Base-by-base conservation (phyloP, 164 flowering plant species). In the Magnolia officinalis region DNA sequence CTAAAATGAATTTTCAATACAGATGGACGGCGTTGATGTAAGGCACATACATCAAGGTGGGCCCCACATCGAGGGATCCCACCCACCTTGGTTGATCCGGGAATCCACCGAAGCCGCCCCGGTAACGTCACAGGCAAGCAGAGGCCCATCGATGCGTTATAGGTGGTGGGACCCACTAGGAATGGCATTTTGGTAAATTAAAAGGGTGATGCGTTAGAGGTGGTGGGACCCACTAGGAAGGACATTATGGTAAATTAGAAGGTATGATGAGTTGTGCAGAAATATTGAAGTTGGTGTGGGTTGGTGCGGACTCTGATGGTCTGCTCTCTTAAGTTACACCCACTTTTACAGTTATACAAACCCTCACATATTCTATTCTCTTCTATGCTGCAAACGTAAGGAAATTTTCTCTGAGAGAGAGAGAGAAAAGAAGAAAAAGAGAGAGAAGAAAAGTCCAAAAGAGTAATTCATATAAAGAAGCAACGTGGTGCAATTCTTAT, bases 221-320 rank as follows among this genome's bases (percentile, higher is more conserved):
- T 55, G 19, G 18, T 11, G 61, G 18, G 61, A 2, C 18, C 61
- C 61, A 55, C 61, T 11, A 55, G 61, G 45, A 68, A 14, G 50
- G 50, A 21, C 8, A 37, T 13, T 29, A 1, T 4, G 11, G 50
- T 13, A 68, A 66, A 5, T 68, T 37, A 10, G 0, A 2, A 24
- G 20, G 18, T 29, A 6, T 18, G n/a, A 68, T 21, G 29, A 63
- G 26, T n/a, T 0, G 24, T n/a, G 6, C n/a, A 20, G 67, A 64
- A 64, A 64, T 3, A 18, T 37, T 68, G 71, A 31, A 26, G 69
- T n/a, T 50, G 75, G 49, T 63, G 45, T 8, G 75, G 68, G 67
- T 21, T 50, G 75, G 63, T 63, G 50, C 67, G 55, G 9, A 63
- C 68, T 45, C 29, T 45, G 24, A 37, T 9, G n/a, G 14, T 31